Percentiles rank a stretch among this genome's conserved stretches.
Evolutionary conservation across 257 asterid genomes (phyloP).

Genomic region (Apocynum venetum): DNA sequence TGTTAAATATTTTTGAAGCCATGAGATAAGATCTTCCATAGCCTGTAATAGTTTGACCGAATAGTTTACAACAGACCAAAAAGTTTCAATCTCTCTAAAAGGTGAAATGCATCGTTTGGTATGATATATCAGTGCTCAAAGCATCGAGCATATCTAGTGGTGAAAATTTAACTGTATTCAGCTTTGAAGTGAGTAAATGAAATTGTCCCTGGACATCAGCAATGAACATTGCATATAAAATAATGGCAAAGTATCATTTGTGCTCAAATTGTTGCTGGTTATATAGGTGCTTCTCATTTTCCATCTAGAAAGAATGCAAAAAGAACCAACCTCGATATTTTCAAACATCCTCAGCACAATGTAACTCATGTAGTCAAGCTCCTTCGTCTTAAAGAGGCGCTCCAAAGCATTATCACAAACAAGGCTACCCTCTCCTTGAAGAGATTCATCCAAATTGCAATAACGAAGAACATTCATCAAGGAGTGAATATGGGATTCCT

Average conservation of each 20-base stretch:
- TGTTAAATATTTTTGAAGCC: background rate
- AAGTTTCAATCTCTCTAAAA: background rate
- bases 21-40: background rate
- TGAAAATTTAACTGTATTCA: background rate
- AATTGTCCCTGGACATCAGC: background rate
- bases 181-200: background rate
- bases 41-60: background rate
- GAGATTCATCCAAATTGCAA: conserved; percentile 92
- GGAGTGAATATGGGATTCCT: conserved; percentile 99
- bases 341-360: conserved; percentile 90
- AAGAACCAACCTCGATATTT: conserved; percentile 71
- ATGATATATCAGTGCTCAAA: background rate
- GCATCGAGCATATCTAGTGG: no score
- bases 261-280: background rate
- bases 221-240: background rate
- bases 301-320: conserved; percentile 13
- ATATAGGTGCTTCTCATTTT: background rate
- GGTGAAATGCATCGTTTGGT: background rate
- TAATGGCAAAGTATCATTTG: no score
- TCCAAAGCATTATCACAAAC: conserved; percentile 77
- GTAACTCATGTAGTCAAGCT: conserved; percentile 97
- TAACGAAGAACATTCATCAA: conserved; percentile 97
- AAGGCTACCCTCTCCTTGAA: conserved; percentile 80
- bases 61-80: background rate
- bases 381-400: conserved; percentile 74